phyloP scores from a whole-genome alignment of 1,139 yeast genomes.

The Geotrichum restrictum region DNA sequence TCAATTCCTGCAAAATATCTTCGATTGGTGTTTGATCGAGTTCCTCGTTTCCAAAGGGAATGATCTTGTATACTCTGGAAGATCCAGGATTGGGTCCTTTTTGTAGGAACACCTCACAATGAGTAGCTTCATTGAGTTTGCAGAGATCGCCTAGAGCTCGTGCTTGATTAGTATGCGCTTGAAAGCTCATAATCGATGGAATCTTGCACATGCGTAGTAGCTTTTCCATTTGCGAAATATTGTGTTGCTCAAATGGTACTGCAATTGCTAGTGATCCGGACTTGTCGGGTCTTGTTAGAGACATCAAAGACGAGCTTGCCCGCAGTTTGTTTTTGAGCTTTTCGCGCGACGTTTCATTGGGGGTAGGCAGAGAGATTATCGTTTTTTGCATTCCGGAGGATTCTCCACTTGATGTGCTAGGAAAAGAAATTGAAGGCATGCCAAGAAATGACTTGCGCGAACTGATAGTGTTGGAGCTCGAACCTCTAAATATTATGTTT shows the following conservation, averaged over 20 bases:
- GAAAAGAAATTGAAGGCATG: slow-evolving; percentile 8
- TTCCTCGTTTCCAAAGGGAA: slow-evolving; percentile 49
- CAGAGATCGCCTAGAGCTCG: slow-evolving; percentile 26
- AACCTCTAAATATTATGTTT: slow-evolving; percentile 14
- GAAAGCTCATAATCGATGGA: slow-evolving; percentile 34
- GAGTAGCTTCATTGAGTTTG: slow-evolving; percentile 48
- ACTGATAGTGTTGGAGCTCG: slow-evolving; percentile 7
- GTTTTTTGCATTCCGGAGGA: slow-evolving; percentile 26
- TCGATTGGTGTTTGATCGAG: slow-evolving; percentile 44
- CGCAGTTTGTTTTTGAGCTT: slow-evolving; percentile 51
- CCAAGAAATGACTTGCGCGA: slow-evolving; percentile 17
- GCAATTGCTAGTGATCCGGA: slow-evolving; percentile 31
- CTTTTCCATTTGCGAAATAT: slow-evolving; percentile 34
- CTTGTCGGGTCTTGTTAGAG: slow-evolving; percentile 35
- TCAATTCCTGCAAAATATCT: slow-evolving; percentile 48
- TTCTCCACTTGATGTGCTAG: slow-evolving; percentile 1
- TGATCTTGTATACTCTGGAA: slow-evolving; percentile 44
- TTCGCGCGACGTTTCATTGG: slow-evolving; percentile 52
- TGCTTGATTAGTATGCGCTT: slow-evolving; percentile 31
- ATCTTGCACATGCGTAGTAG: slow-evolving; percentile 41
- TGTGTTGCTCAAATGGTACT: slow-evolving; percentile 35
- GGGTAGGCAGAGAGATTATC: slow-evolving; percentile 56
- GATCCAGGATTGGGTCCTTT: slow-evolving; percentile 7
- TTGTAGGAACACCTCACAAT: slow-evolving; percentile 45
- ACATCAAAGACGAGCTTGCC: slow-evolving; percentile 51